These are phyloP conservation scores for Fraxinus velutina DNA, from an alignment of 305 asterid genomes.

Conservation along the genomic window DNA sequence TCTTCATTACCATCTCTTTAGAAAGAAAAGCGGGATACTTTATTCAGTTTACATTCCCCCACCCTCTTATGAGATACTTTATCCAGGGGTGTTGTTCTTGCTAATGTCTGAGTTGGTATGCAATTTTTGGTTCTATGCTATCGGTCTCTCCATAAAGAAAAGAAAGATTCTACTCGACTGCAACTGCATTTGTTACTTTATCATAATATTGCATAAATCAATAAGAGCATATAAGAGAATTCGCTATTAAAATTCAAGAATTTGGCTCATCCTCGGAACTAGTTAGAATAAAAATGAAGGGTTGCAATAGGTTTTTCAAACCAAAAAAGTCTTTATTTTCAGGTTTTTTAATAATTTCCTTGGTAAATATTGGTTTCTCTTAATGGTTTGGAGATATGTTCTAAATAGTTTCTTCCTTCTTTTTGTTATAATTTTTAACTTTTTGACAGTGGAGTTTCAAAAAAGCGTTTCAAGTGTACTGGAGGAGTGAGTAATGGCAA, in stretches of 20 bases:
- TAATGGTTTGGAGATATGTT: background rate
- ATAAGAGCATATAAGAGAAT: background rate
- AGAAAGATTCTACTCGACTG: background rate
- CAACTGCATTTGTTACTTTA: background rate
- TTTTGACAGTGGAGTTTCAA: slow-evolving; percentile 33
- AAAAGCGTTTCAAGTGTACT: slow-evolving; percentile 60
- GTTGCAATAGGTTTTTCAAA: background rate
- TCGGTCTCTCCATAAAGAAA: background rate
- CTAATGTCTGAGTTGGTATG: background rate
- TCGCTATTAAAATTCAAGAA: background rate
- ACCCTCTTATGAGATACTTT: background rate
- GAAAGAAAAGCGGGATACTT: background rate
- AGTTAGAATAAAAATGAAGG: background rate
- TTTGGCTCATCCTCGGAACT: background rate
- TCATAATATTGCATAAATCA: background rate
- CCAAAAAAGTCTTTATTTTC: background rate
- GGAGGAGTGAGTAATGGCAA: slow-evolving; percentile 85
- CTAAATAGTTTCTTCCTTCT: background rate
- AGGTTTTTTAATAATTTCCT: background rate
- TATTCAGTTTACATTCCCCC: background rate
- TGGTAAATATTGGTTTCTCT: background rate
- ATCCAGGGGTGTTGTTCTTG: background rate
- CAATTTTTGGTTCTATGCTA: background rate
- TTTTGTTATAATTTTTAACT: background rate
- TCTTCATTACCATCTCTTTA: background rate